Evolutionary conservation across 2,329 filamentous ascomycete genomes (phyloP).

Genomic region (Cryphonectria radicalis): DNA sequence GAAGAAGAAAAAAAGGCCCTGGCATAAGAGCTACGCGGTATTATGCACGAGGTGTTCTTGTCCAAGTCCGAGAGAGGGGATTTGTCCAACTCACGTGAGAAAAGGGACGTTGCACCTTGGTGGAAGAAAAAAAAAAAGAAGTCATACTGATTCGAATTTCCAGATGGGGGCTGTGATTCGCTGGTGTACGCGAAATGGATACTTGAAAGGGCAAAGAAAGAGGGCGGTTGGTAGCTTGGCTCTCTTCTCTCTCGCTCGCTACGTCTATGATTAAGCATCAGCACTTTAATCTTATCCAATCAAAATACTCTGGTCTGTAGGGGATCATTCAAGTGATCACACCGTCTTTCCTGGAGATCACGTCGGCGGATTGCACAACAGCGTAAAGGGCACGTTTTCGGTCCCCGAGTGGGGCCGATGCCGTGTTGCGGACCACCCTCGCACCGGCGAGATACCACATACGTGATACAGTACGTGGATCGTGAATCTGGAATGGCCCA

Average conservation of each 20-base stretch:
- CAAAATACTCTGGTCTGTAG: not conserved
- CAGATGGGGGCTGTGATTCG: slow-evolving; percentile 2
- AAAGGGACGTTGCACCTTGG: not conserved
- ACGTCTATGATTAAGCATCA: not conserved
- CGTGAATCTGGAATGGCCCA: not conserved
- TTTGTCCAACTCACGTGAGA: not conserved
- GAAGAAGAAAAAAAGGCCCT: no score
- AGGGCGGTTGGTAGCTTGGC: no score
- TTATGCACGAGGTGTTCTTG: not conserved
- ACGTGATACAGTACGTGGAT: not conserved
- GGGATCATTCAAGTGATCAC: not conserved
- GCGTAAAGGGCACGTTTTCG: not conserved
- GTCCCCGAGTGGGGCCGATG: slow-evolving; percentile 15
- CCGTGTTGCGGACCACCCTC: not conserved
- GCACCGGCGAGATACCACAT: not conserved
- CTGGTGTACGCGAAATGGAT: not conserved
- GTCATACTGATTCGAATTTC: not conserved
- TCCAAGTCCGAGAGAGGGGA: not conserved
- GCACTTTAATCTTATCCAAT: not conserved
- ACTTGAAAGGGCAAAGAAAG: not conserved
- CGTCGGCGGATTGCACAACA: not conserved
- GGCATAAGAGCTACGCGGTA: not conserved
- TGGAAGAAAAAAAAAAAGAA: not conserved
- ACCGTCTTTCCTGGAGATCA: not conserved
- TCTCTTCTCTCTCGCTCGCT: not conserved